Percentiles rank a stretch among this genome's conserved stretches.
Evolutionary conservation across 2,329 filamentous ascomycete species (phyloP).

Genomic region (Neofusicoccum parvum): DNA sequence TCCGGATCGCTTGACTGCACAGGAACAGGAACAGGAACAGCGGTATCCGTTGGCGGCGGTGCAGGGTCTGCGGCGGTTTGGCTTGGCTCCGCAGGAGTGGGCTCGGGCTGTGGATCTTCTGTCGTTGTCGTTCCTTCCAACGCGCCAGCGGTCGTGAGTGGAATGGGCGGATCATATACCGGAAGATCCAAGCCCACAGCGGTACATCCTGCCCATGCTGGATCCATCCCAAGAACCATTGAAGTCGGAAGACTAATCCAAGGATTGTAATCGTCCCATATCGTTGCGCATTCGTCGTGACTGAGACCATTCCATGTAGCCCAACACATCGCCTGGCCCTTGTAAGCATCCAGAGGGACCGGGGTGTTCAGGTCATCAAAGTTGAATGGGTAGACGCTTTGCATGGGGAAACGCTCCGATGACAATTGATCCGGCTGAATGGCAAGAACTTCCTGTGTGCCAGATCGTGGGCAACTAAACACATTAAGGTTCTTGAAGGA

Average conservation of each 20-base stretch:
- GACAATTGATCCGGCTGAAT: not conserved
- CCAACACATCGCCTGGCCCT: not conserved
- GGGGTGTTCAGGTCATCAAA: not conserved
- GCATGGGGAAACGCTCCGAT: not conserved
- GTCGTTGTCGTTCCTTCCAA: not conserved
- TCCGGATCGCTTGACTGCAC: not conserved
- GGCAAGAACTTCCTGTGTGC: not conserved
- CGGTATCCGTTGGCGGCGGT: not conserved
- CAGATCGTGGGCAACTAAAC: not conserved
- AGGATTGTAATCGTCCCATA: conserved; percentile 5
- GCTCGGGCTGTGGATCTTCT: not conserved
- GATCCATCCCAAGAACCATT: not conserved
- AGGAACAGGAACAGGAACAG: not conserved
- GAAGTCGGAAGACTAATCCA: not conserved
- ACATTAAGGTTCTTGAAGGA: not conserved
- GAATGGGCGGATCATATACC: not conserved
- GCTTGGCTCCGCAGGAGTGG: not conserved
- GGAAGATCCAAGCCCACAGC: not conserved
- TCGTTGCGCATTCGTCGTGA: not conserved
- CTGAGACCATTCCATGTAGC: not conserved
- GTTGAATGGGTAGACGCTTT: not conserved
- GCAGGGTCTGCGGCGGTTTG: not conserved
- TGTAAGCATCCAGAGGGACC: not conserved
- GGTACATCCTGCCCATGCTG: not conserved
- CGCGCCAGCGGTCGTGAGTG: not conserved